Conservation (phyloP, 768 basidiomycete genomes). For the Udeniomyces megalosporus region DNA sequence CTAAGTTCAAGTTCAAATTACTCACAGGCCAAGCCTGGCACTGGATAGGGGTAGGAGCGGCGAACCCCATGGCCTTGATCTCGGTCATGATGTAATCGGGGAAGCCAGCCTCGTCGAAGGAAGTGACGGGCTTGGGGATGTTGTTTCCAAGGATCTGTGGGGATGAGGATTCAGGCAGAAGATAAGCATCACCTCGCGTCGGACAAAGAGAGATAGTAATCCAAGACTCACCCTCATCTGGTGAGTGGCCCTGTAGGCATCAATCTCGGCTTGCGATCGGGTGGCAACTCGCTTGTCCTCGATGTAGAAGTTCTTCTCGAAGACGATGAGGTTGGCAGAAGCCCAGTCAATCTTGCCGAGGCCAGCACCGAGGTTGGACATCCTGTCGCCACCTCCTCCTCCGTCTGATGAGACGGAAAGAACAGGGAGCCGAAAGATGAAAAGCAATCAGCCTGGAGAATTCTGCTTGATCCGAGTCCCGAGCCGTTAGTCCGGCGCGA, state of each 20-base stretch:
- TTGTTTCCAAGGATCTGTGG: slow-evolving; percentile 65
- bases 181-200: background rate
- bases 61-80: slow-evolving; percentile 85
- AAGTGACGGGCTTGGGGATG: slow-evolving; percentile 74
- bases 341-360: slow-evolving; percentile 77
- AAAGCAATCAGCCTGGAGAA: no score
- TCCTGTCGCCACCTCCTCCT: slow-evolving; percentile 29
- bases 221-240: slow-evolving; percentile 58
- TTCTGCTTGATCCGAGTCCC: no score
- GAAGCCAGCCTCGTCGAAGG: slow-evolving; percentile 89
- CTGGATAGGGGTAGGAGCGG: slow-evolving; percentile 81
- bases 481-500: background rate
- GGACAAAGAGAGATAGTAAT: background rate
- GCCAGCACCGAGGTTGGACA: slow-evolving; percentile 65
- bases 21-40: slow-evolving; percentile 83
- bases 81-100: slow-evolving; percentile 90
- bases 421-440: background rate
- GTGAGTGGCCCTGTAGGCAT: slow-evolving; percentile 65
- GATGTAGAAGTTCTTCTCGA: slow-evolving; percentile 79
- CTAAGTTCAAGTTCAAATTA: no score
- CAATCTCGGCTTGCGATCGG: slow-evolving; percentile 68
- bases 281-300: slow-evolving; percentile 72
- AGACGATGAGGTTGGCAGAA: slow-evolving; percentile 50
- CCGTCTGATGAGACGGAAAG: background rate
- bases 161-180: background rate